These are phyloP conservation scores for Yamadazyma akitaensis DNA, from an alignment of 805 yeast genomes.

Conservation along the genomic window DNA sequence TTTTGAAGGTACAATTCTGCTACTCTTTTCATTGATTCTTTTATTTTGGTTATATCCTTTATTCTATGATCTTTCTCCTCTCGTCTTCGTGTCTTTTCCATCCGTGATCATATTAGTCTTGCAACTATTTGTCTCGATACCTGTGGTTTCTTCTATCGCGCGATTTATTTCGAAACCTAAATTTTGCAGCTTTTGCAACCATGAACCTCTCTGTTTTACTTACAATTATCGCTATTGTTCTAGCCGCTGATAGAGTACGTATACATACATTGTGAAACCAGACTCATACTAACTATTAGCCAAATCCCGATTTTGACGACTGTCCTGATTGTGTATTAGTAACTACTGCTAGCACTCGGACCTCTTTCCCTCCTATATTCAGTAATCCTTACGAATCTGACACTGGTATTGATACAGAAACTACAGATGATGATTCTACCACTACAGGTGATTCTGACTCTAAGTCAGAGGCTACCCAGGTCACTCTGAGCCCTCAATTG, in stretches of 20 bases:
- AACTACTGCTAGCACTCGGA: constrained; percentile 6
- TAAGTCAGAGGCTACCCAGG: neutral
- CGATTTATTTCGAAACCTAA: too few species aligned
- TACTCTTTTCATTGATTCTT: too few species aligned
- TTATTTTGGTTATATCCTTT: too few species aligned
- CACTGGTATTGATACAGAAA: neutral
- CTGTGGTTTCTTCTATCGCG: neutral
- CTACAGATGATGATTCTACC: neutral
- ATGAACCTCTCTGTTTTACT: neutral
- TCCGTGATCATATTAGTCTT: too few species aligned
- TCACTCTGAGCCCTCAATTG: neutral
- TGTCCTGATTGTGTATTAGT: constrained; percentile 13
- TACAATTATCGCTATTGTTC: constrained; percentile 1
- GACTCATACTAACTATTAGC: constrained; percentile 8
- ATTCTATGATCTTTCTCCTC: too few species aligned
- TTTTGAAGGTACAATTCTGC: too few species aligned
- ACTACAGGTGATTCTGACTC: neutral
- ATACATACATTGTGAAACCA: too few species aligned
- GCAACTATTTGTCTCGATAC: too few species aligned
- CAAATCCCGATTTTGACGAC: constrained; percentile 12
- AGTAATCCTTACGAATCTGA: neutral
- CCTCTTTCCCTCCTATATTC: constrained; percentile 10
- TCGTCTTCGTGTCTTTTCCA: too few species aligned
- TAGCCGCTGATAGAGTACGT: constrained; percentile 10
- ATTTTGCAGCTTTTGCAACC: constrained; percentile 1